Base-by-base conservation (phyloP, 2,329 filamentous ascomycete genomes). In the Penicillium hesseltinei region DNA sequence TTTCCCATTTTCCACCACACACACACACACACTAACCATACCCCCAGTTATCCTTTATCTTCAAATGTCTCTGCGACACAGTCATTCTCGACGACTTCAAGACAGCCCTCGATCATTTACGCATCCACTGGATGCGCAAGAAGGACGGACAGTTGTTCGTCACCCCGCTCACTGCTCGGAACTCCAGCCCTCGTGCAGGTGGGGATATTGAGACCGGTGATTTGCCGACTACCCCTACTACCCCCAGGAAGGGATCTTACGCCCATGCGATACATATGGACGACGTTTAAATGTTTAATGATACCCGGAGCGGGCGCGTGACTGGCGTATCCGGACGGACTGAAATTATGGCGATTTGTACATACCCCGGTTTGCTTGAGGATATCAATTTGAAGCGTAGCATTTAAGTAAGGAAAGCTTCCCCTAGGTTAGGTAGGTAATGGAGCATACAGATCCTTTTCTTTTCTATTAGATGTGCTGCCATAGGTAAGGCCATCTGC, bases 81-180 rank as follows among this genome's bases (percentile, higher is more conserved):
- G 84, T 88, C 51, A 81, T 88, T 51, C 80, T 88, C 11, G 86
- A 88, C 65, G 86, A 88, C 64, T 88, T 88, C 79, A 88, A 88
- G 66, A 86, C 84, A 3, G 79, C 78, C 0, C 69, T 82, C 5
- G 79, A 81, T 57, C 66, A 62, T 21, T 59, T 75, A 36, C 69
- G 72, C 25, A 54, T 60, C 5, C 69, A 74, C 59, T 73, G 70
- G 71, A 58, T 74, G 25, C 58, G 62, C 35, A 73, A 72, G 48
- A 69, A 69, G 35, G 57, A 50, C 13, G 57, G 61, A 33, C 62
- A 70, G 33, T 9, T 56, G 3, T 51, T 56, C 25, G 31, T 15
- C 9, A 31, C 31, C 9, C 52, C 66, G 2, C 48, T 66, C 9
- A 29, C 33, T 0, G 23, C 25, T 1, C 49, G 23, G 4, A n/a